Conservation (phyloP, 257 asterid genomes). For the Solanum chilense region DNA sequence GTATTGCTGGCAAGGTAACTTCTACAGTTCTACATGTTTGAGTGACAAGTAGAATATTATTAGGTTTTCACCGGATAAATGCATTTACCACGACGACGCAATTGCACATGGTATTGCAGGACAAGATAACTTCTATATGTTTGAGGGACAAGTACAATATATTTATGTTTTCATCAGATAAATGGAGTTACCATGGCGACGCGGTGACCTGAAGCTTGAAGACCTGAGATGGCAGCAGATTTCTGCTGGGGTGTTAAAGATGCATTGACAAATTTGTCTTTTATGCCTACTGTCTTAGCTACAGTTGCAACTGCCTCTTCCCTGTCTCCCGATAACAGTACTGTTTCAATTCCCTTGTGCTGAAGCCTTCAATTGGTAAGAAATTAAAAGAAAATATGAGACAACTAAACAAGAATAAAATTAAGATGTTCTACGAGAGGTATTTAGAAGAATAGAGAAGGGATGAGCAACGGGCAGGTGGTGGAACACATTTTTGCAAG, state of each 20-base stretch:
- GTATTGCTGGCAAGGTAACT: background rate
- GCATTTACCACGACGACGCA: constrained; percentile 72
- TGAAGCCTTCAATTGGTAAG: constrained; percentile 49
- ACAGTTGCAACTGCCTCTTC: constrained; percentile 99
- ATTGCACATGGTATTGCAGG: background rate
- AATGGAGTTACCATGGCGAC: constrained; percentile 75
- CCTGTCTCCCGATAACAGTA: constrained; percentile 96
- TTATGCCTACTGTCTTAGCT: constrained; percentile 69
- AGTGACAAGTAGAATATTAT: background rate
- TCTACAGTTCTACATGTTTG: no score
- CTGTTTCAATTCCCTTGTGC: constrained; percentile 66
- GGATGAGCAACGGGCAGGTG: background rate
- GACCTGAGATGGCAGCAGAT: constrained; percentile 55
- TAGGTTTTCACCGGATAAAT: background rate
- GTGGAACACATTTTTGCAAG: background rate
- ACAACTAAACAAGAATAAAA: background rate
- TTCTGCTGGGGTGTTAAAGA: constrained; percentile 81
- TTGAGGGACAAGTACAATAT: background rate
- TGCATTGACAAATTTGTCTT: constrained; percentile 56
- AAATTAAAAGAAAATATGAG: background rate
- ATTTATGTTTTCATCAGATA: background rate
- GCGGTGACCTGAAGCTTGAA: constrained; percentile 74
- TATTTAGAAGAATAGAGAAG: background rate
- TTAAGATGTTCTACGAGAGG: background rate
- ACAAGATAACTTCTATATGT: background rate